These are phyloP conservation scores for Closterium sp. DNA, from an alignment of 139 green algal genomes.

Conservation along the genomic window DNA sequence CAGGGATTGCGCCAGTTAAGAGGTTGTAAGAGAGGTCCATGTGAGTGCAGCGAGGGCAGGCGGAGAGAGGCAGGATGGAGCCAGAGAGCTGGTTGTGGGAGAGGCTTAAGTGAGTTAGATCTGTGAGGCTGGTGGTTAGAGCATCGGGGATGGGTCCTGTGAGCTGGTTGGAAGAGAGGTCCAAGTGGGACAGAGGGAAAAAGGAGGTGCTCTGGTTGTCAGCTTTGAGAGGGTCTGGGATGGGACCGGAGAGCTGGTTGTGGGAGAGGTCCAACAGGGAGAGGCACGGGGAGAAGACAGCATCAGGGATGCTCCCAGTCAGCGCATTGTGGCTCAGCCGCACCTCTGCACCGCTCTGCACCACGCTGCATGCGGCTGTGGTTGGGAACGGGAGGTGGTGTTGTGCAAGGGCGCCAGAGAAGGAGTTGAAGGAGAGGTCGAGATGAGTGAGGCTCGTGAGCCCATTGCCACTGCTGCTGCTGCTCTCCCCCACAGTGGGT, in stretches of 20 bases:
- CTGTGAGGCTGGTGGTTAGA: not conserved
- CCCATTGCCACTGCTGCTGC: too few species aligned
- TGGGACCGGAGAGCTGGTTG: constrained; percentile 24
- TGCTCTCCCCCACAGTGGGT: not conserved
- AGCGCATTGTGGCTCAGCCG: not conserved
- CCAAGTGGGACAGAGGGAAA: not conserved
- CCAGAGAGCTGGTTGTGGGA: not conserved
- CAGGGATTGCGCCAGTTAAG: too few species aligned
- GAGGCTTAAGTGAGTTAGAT: not conserved
- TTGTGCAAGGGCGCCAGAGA: not conserved
- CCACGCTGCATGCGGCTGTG: not conserved
- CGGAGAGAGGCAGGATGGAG: too few species aligned
- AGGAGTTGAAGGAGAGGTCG: constrained; percentile 7
- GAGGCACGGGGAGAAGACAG: not conserved
- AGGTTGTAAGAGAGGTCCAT: too few species aligned
- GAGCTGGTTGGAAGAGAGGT: not conserved
- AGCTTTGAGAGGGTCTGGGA: constrained; percentile 2
- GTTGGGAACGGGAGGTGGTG: not conserved
- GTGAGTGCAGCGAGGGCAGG: too few species aligned
- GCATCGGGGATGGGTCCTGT: not conserved
- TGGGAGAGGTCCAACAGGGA: constrained; percentile 24
- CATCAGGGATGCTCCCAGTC: not conserved
- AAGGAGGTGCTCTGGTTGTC: not conserved
- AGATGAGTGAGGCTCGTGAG: not conserved
- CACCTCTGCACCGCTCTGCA: not conserved